Evolutionary conservation across 2,329 filamentous ascomycete genomes (phyloP), one percentile per base, ranked within the genome.

Genomic region (Epichloe brachyelytri): DNA sequence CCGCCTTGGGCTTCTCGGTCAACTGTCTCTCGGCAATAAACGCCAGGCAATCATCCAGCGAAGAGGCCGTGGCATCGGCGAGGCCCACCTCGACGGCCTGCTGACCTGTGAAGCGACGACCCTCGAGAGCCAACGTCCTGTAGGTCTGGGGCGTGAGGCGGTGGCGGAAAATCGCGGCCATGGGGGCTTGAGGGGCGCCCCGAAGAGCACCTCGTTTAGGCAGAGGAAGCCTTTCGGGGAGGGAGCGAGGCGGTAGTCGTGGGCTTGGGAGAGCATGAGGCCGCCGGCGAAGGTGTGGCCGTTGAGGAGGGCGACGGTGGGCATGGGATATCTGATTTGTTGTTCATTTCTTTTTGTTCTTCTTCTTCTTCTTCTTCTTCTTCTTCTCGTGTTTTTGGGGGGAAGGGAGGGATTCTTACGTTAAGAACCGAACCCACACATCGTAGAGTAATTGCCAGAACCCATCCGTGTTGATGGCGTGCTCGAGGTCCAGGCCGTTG

Each of bases 191-290:
- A 93, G 76, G n/a, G 83, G 79, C 1, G 83, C 83, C 48, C 87
- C 86, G 55, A 93, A 85, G 57, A 89, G 82, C 14, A 93, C 73
- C 69, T 93, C 87, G 66, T 91, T 91, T 57, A 93, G 70, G 67
- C 87, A 91, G 39, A 86, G 65, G 67, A 80, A 90, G n/a, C 87
- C 88, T 19, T 77, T 73, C 2, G 73, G 62, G 0, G 83, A 77
- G 61, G 85, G 85, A 71, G 87, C 85, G 57, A 93, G 74, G 30
- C 88, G 79, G 70, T 93, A 93, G 69, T 93, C 87, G 68, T 91
- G 86, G 68, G 86, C 80, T 78, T 88, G 86, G 54, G 85, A 79
- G 10, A 85, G 71, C 82, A 54, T 54, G 54, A 90, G 72, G n/a
- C 85, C 87, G 44, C 80, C 87, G 5, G 87, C 88, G 64, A 89